Conservation (phyloP, 495 filamentous ascomycete genomes). For the Staphylotrichum tortipilum region DNA sequence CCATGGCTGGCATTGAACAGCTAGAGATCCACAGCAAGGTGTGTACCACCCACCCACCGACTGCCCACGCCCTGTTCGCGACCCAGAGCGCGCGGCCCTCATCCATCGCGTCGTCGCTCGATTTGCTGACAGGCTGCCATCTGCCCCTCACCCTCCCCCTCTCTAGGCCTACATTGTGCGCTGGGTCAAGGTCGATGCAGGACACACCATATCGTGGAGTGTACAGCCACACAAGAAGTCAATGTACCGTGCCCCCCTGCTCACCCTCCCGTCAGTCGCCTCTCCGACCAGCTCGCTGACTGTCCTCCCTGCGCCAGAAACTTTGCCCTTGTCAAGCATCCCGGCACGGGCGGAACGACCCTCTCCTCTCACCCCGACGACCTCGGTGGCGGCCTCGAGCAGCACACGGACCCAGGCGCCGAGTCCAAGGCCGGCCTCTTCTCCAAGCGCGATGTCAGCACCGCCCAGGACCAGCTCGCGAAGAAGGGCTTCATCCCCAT, state of each 20-base stretch:
- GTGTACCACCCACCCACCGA: conserved; percentile 23
- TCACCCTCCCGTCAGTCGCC: not conserved
- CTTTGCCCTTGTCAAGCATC: conserved; percentile 96
- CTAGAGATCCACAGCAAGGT: conserved; percentile 97
- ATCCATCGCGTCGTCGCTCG: not conserved
- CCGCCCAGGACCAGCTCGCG: conserved; percentile 71
- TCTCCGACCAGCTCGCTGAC: not conserved
- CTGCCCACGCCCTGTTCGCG: no score
- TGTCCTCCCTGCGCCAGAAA: conserved; percentile 44
- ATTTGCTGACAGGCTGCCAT: not conserved
- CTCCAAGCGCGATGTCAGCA: conserved; percentile 44
- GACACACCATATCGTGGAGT: conserved; percentile 94
- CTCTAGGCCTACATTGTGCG: conserved; percentile 89
- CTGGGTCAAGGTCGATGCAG: conserved; percentile 84
- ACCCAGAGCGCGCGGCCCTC: no score
- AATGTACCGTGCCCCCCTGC: conserved; percentile 43
- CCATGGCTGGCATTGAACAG: conserved; percentile 93
- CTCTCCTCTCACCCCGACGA: conserved; percentile 45
- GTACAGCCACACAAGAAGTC: conserved; percentile 96
- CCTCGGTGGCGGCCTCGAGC: conserved; percentile 32
- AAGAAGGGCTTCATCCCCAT: conserved; percentile 78
- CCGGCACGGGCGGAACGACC: conserved; percentile 55
- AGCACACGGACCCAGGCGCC: conserved; percentile 36
- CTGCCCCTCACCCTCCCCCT: conserved; percentile 1
- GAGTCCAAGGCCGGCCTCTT: conserved; percentile 31